A percentile compares a stretch with the other conserved stretches of the same genome.
Conservation (phyloP, 1,284 basidiomycete species). For the Puccinia hordei region DNA sequence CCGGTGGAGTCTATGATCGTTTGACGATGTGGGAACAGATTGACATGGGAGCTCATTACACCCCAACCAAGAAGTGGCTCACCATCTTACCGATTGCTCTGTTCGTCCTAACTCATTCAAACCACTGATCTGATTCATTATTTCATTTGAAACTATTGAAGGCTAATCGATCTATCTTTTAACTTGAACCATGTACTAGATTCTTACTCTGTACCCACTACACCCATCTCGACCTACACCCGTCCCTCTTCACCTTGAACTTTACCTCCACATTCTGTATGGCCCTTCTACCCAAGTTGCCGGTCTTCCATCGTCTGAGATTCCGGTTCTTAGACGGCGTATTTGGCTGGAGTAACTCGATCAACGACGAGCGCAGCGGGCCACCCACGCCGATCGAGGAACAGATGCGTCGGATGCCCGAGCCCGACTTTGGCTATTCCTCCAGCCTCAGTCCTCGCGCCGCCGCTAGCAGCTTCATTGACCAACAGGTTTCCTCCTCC, state of each 20-base stretch:
- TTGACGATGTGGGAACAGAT: slow-evolving; percentile 99
- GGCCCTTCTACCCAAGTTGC: slow-evolving; percentile 89
- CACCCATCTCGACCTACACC: slow-evolving; percentile 79
- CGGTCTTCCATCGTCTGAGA: slow-evolving; percentile 66
- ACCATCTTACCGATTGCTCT: slow-evolving; percentile 84
- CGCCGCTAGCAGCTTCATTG: slow-evolving; percentile 18
- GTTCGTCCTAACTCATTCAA: slow-evolving; percentile 65
- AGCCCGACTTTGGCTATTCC: slow-evolving; percentile 37
- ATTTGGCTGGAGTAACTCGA: slow-evolving; percentile 42
- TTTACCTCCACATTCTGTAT: slow-evolving; percentile 79
- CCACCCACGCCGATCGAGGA: slow-evolving; percentile 49
- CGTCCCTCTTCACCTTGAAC: slow-evolving; percentile 88
- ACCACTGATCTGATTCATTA: no score
- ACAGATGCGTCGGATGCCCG: slow-evolving; percentile 40
- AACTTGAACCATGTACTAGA: no score
- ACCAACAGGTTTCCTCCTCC: background rate
- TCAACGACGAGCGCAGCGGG: slow-evolving; percentile 41
- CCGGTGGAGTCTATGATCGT: slow-evolving; percentile 90
- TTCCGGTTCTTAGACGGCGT: slow-evolving; percentile 53
- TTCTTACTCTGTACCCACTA: slow-evolving; percentile 98
- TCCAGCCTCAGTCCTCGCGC: slow-evolving; percentile 13
- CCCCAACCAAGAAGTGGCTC: slow-evolving; percentile 97
- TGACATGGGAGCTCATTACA: slow-evolving; percentile 96
- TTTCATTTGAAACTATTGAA: no score
- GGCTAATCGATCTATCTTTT: no score